These are phyloP conservation scores for Penicillium sp. DNA, from an alignment of 2,329 filamentous ascomycete genomes.

Conservation along the genomic window DNA sequence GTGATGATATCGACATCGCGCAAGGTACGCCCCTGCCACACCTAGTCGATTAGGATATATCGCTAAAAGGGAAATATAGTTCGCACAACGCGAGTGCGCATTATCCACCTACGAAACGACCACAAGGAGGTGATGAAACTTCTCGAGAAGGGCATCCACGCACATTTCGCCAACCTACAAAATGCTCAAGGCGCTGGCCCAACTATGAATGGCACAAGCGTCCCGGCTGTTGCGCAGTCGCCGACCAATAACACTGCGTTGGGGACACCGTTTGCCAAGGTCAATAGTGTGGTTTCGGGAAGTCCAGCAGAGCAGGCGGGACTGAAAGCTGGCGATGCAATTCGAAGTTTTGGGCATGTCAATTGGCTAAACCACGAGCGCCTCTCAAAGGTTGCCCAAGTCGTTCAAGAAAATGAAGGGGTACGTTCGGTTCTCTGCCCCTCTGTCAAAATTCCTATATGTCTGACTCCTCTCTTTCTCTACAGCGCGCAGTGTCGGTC, in stretches of 20 bases:
- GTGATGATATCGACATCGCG: slow-evolving; percentile 86
- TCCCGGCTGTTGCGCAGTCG: slow-evolving; percentile 16
- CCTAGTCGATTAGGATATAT: slow-evolving; percentile 1
- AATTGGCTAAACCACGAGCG: slow-evolving; percentile 78
- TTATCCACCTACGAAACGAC: slow-evolving; percentile 84
- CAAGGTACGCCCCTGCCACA: slow-evolving; percentile 56
- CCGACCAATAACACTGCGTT: slow-evolving; percentile 29
- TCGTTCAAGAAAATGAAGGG: slow-evolving; percentile 79
- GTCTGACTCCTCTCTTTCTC: neutral
- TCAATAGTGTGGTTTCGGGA: slow-evolving; percentile 68
- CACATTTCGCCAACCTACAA: slow-evolving; percentile 69
- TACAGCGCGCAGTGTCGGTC: slow-evolving; percentile 60
- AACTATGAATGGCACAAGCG: slow-evolving; percentile 19
- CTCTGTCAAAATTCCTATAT: neutral
- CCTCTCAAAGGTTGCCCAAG: slow-evolving; percentile 75
- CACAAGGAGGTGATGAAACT: slow-evolving; percentile 78
- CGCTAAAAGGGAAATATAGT: slow-evolving; percentile 46
- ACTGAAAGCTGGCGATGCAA: slow-evolving; percentile 67
- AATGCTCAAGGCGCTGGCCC: slow-evolving; percentile 41
- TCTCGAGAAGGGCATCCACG: slow-evolving; percentile 79
- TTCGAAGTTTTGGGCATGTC: slow-evolving; percentile 76
- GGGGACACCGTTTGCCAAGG: slow-evolving; percentile 70
- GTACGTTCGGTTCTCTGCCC: slow-evolving; percentile 45
- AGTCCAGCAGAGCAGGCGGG: slow-evolving; percentile 80
- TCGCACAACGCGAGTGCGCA: slow-evolving; percentile 81